A percentile compares a stretch with the other conserved stretches of the same genome.
Conservation (phyloP, 2,329 filamentous ascomycete genomes). For the Xylariaceae sp. region DNA sequence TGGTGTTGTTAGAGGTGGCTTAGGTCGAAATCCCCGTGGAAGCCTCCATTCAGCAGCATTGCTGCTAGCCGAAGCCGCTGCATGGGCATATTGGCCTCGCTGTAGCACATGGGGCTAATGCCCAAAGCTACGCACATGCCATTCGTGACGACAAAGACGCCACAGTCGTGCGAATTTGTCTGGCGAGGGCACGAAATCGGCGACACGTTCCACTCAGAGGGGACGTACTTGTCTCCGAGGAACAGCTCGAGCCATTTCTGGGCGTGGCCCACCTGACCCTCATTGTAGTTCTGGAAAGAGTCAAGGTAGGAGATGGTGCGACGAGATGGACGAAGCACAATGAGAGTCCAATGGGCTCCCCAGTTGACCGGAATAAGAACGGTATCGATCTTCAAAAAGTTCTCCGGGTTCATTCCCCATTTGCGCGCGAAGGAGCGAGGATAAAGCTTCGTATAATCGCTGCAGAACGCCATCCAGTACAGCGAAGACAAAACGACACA, state of each 20-base stretch:
- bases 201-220: constrained; percentile 55
- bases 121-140: constrained; percentile 57
- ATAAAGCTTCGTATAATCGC: constrained; percentile 48
- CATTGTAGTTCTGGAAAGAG: constrained; percentile 48
- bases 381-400: constrained; percentile 60
- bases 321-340: constrained; percentile 58
- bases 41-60: constrained; percentile 62
- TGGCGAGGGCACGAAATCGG: constrained; percentile 51
- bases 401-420: constrained; percentile 51
- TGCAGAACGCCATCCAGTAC: constrained; percentile 55
- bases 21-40: constrained; percentile 50
- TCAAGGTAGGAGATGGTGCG: constrained; percentile 64
- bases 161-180: constrained; percentile 66
- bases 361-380: constrained; percentile 66
- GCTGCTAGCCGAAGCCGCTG: constrained; percentile 60
- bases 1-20: constrained; percentile 33
- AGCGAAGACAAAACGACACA: constrained; percentile 61
- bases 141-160: constrained; percentile 72
- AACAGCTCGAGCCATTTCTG: constrained; percentile 54
- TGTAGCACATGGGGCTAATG: constrained; percentile 47
- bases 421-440: constrained; percentile 34
- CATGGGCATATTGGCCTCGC: constrained; percentile 49
- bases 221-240: constrained; percentile 48
- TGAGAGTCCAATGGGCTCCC: constrained; percentile 63
- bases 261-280: constrained; percentile 38